Evolutionary conservation across 1,284 basidiomycete species (phyloP).

Genomic region (Cutaneotrichosporon mucoides): DNA sequence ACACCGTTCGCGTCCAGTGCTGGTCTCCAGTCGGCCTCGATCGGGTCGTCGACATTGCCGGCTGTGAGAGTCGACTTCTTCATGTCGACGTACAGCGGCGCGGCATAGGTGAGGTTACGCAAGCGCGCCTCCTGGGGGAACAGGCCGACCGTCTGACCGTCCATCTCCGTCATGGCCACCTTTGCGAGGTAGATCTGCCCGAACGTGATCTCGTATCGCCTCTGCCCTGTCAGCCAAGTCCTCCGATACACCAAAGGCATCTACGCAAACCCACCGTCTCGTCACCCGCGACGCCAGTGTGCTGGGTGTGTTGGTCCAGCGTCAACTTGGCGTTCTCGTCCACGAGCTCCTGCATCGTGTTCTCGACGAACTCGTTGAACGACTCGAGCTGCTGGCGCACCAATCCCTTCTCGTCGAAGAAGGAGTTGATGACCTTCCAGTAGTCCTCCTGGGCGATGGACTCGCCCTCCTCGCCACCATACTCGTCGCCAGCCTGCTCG

Average conservation of each 20-base stretch:
- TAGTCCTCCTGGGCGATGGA: slow-evolving; percentile 82
- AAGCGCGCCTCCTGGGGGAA: slow-evolving; percentile 97
- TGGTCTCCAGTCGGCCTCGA: slow-evolving; percentile 73
- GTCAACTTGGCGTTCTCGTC: slow-evolving; percentile 93
- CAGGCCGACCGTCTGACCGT: slow-evolving; percentile 86
- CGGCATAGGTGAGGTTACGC: slow-evolving; percentile 73
- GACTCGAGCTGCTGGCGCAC: slow-evolving; percentile 97
- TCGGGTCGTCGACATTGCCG: slow-evolving; percentile 64
- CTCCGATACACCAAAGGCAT: too few relatives aligned
- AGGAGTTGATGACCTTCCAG: slow-evolving; percentile 92
- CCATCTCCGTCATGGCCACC: slow-evolving; percentile 90
- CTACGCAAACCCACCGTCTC: slow-evolving; percentile 58
- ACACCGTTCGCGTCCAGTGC: slow-evolving; percentile 59
- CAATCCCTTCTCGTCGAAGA: slow-evolving; percentile 96
- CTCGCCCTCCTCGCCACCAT: slow-evolving; percentile 60
- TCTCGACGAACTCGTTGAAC: slow-evolving; percentile 98
- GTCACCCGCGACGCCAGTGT: slow-evolving; percentile 77
- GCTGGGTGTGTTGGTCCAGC: slow-evolving; percentile 92
- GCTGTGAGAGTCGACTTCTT: slow-evolving; percentile 78
- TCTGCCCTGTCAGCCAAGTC: slow-evolving; percentile 53
- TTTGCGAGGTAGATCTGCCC: slow-evolving; percentile 96
- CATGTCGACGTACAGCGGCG: slow-evolving; percentile 95
- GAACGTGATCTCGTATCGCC: slow-evolving; percentile 95
- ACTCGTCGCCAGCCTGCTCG: slow-evolving; percentile 17
- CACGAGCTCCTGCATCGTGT: slow-evolving; percentile 99